Percentiles rank a stretch among this genome's conserved stretches.
Evolutionary conservation across 2,329 filamentous ascomycete species (phyloP).

Genomic region (Aspergillus nomiae): DNA sequence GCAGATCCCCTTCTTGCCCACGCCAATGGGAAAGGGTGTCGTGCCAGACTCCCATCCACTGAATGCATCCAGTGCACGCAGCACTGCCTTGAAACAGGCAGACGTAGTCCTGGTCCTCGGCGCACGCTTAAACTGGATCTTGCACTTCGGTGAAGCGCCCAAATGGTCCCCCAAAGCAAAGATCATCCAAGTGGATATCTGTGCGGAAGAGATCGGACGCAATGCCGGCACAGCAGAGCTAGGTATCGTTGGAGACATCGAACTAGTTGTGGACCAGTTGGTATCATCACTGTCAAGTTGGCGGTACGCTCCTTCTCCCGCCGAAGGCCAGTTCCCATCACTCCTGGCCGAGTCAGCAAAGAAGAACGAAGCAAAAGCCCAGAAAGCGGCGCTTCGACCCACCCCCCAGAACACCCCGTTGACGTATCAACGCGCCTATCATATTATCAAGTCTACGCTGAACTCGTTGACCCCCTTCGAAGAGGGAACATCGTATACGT

Average conservation of each 20-base stretch:
- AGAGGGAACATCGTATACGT: slow-evolving; percentile 57
- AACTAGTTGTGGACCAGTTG: slow-evolving; percentile 52
- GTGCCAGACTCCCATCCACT: slow-evolving; percentile 55
- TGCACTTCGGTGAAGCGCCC: slow-evolving; percentile 58
- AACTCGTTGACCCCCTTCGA: slow-evolving; percentile 48
- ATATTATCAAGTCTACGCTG: slow-evolving; percentile 54
- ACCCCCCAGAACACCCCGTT: slow-evolving; percentile 43
- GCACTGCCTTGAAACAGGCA: slow-evolving; percentile 54
- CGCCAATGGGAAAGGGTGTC: slow-evolving; percentile 62
- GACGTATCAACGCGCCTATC: slow-evolving; percentile 55
- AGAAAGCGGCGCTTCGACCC: slow-evolving; percentile 43
- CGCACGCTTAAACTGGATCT: slow-evolving; percentile 60
- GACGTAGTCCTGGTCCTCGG: slow-evolving; percentile 59
- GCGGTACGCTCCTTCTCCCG: slow-evolving; percentile 43
- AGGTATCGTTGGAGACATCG: slow-evolving; percentile 56
- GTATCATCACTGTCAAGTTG: slow-evolving; percentile 44
- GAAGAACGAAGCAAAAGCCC: slow-evolving; percentile 53
- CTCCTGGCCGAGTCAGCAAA: slow-evolving; percentile 32
- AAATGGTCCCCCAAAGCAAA: slow-evolving; percentile 55
- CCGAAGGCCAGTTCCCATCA: slow-evolving; percentile 31
- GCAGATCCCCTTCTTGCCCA: slow-evolving; percentile 58
- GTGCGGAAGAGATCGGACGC: slow-evolving; percentile 56
- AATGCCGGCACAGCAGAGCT: slow-evolving; percentile 52
- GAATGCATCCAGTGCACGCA: slow-evolving; percentile 57
- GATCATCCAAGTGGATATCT: slow-evolving; percentile 60